A percentile compares a stretch with the other conserved stretches of the same genome.
Evolutionary conservation across 805 yeast genomes (phyloP).

Genomic region (Saccharomycopsis malanga): DNA sequence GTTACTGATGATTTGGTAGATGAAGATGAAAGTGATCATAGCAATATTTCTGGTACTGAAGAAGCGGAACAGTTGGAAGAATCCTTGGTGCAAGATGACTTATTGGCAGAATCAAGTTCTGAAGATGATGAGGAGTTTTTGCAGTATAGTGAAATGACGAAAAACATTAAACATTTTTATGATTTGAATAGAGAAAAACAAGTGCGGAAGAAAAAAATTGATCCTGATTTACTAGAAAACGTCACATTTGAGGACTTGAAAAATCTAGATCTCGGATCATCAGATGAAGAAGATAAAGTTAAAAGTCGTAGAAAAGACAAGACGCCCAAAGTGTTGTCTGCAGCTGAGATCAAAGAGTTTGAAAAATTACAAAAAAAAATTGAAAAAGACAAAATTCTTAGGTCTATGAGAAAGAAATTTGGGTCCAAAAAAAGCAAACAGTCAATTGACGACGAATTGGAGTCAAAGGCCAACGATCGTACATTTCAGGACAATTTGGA

Average conservation of each 20-base stretch:
- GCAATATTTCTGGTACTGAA: background rate
- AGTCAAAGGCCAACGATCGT: too few species aligned
- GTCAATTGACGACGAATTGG: too few species aligned
- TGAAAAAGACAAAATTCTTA: slow-evolving; percentile 23
- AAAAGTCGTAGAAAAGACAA: slow-evolving; percentile 21
- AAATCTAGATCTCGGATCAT: slow-evolving; percentile 21
- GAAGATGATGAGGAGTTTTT: slow-evolving; percentile 28
- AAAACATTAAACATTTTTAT: slow-evolving; percentile 8
- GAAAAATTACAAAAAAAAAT: slow-evolving; percentile 24
- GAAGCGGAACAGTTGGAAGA: background rate
- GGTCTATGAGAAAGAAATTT: slow-evolving; percentile 18
- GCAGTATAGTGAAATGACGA: slow-evolving; percentile 13
- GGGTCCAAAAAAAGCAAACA: too few species aligned
- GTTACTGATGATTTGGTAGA: background rate
- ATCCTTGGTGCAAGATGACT: slow-evolving; percentile 1
- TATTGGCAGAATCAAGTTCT: background rate
- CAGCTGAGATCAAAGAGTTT: slow-evolving; percentile 25
- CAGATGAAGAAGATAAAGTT: slow-evolving; percentile 22
- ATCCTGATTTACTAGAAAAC: slow-evolving; percentile 1
- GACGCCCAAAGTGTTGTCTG: slow-evolving; percentile 22
- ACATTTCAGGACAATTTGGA: too few species aligned
- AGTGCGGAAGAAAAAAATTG: slow-evolving; percentile 1
- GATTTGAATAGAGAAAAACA: background rate
- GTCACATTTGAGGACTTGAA: slow-evolving; percentile 4
- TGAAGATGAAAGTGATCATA: background rate